phyloP scores from a whole-genome alignment of 768 basidiomycete genomes.

The Tephrocybe sp. region DNA sequence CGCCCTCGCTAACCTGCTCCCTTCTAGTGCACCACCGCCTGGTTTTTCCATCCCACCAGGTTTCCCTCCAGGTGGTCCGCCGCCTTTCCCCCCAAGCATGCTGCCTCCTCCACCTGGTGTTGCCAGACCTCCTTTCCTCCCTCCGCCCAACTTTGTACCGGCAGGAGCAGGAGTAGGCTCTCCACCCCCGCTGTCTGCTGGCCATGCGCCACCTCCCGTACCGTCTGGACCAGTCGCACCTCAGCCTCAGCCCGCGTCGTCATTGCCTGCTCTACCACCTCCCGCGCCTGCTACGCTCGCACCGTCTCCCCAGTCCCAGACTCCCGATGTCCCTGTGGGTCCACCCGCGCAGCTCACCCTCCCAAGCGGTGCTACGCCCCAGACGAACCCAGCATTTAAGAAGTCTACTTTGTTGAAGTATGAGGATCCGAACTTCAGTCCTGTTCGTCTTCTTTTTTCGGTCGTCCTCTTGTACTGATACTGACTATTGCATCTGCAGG shows the following conservation, averaged over 20 bases:
- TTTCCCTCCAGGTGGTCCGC: conserved; percentile 32
- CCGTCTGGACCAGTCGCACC: neutral
- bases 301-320: conserved; percentile 13
- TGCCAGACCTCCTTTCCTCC: conserved; percentile 22
- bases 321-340: conserved; percentile 14
- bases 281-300: conserved; percentile 18
- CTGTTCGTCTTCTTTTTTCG: conserved; percentile 46
- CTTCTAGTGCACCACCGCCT: conserved; percentile 49
- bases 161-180: neutral
- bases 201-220: too few species aligned
- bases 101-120: conserved; percentile 1
- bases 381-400: conserved; percentile 75
- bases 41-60: conserved; percentile 56
- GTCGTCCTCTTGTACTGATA: neutral
- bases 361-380: conserved; percentile 57
- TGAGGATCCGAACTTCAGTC: conserved; percentile 74
- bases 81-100: conserved; percentile 24
- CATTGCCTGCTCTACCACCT: conserved; percentile 4
- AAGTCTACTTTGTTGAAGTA: conserved; percentile 76
- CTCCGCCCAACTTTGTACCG: conserved; percentile 36
- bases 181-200: neutral
- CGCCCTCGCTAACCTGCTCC: conserved; percentile 5
- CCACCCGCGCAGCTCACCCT: conserved; percentile 38
- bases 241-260: conserved; percentile 18
- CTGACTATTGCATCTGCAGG: conserved; percentile 40